Evolutionary conservation across 495 filamentous ascomycete species (phyloP).

Genomic region (Oidiodendron maius): DNA sequence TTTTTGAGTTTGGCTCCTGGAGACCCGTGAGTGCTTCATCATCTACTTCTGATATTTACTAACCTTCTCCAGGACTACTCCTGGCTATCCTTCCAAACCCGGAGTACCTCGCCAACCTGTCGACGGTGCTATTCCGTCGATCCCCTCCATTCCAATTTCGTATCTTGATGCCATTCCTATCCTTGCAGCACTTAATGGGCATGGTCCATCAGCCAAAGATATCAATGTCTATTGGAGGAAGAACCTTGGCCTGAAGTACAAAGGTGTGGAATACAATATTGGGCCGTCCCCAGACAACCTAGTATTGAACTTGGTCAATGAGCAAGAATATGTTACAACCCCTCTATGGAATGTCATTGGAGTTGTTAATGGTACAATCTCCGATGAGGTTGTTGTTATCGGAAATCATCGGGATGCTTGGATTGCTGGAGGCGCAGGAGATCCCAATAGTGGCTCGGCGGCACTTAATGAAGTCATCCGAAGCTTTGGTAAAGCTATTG

Average conservation of each 20-base stretch:
- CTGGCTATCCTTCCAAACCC: conserved; percentile 90
- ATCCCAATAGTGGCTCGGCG: conserved; percentile 87
- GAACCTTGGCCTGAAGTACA: conserved; percentile 68
- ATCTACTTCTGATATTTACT: background rate
- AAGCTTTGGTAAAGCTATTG: conserved; percentile 72
- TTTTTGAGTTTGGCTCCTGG: conserved; percentile 66
- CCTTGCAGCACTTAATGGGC: conserved; percentile 80
- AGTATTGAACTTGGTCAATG: conserved; percentile 75
- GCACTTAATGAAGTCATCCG: conserved; percentile 81
- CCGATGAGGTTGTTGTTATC: conserved; percentile 82
- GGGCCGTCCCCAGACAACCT: conserved; percentile 77
- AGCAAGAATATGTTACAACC: conserved; percentile 84
- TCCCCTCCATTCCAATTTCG: conserved; percentile 89
- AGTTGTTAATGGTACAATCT: conserved; percentile 83
- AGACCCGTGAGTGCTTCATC: conserved; percentile 42
- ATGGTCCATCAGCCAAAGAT: conserved; percentile 72
- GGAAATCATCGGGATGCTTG: conserved; percentile 96
- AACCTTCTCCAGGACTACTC: conserved; percentile 56
- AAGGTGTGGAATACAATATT: conserved; percentile 85
- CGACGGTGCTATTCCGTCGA: conserved; percentile 63
- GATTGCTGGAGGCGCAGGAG: conserved; percentile 82
- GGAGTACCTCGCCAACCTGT: conserved; percentile 74
- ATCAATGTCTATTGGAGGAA: conserved; percentile 68
- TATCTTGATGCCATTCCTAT: conserved; percentile 82
- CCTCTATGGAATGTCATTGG: conserved; percentile 96